Base-by-base conservation (phyloP, 2,329 filamentous ascomycete genomes). In the Claviceps paspali region DNA sequence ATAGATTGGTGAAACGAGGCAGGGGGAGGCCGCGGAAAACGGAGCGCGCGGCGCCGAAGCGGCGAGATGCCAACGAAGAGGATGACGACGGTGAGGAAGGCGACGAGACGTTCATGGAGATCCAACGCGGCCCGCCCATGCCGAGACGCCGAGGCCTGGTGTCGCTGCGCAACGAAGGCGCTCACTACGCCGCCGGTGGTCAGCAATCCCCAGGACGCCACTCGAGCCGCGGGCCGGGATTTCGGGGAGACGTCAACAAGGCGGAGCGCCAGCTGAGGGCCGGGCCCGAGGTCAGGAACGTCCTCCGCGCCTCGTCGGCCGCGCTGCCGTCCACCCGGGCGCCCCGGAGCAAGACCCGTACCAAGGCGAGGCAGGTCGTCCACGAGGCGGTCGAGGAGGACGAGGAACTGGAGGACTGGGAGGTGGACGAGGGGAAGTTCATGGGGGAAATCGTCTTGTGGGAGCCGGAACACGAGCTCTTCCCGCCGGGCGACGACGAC, bases 161-260 rank as follows among this genome's bases (percentile, higher is more conserved):
- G 18, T 70, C 70, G 35, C 53, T 65, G 36, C 65, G 67, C 29
- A 62, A 62, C 23, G 63, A 63, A 7, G 55, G 62, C 1, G 67
- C 19, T 10, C 55, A 62, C 1, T 67, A 12, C 10, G 14, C 76
- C 37, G 63, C 60, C 19, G 63, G 72, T 43, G 65, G 65, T 22
- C 70, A 67, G 31, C 82, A 79, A 35, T 77, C 85, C 38, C 88
- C 80, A 10, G 87, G 85, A 2, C 75, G 91, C 39, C 73, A 76
- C 36, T 84, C 82, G 8, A 78, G 84, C 43, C 74, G 75, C 42
- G 91, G 87, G 1, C 60, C 95, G 24, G 76, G 83, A 19, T 93
- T 72, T 53, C 96, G 88, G 88, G 77, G 77, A 49, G 86, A 86
- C 46, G 88, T 76, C 34, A 54, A 59, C 30, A 61, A 62, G 21